Evolutionary conservation across 2,329 filamentous ascomycete genomes (phyloP).

Genomic region (Orbilia javanica): DNA sequence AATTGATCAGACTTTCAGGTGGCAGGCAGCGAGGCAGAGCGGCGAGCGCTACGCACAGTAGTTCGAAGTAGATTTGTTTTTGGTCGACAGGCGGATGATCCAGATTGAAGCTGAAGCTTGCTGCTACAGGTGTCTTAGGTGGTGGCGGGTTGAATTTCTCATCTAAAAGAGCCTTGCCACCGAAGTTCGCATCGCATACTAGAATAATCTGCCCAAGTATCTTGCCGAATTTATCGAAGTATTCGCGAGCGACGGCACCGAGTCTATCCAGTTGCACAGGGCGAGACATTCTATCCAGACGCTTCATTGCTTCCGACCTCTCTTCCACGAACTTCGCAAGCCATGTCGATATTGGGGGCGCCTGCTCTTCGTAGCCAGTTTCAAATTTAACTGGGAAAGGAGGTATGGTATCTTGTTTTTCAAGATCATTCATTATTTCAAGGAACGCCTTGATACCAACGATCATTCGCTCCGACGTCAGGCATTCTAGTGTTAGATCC

Average conservation of each 20-base stretch:
- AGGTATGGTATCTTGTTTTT: slow-evolving; percentile 82
- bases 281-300: slow-evolving; percentile 71
- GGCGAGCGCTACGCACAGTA: slow-evolving; percentile 94
- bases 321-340: slow-evolving; percentile 61
- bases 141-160: slow-evolving; percentile 91
- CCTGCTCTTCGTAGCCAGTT: slow-evolving; percentile 60
- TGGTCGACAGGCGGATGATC: slow-evolving; percentile 82
- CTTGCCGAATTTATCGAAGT: slow-evolving; percentile 91
- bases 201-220: slow-evolving; percentile 96
- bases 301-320: slow-evolving; percentile 62
- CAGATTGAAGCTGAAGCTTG: slow-evolving; percentile 94
- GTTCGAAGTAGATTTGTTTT: slow-evolving; percentile 93
- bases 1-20: slow-evolving; percentile 78
- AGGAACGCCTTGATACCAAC: slow-evolving; percentile 95
- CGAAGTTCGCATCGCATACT: slow-evolving; percentile 96
- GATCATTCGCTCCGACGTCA: slow-evolving; percentile 97
- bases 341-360: slow-evolving; percentile 63
- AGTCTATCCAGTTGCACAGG: slow-evolving; percentile 75
- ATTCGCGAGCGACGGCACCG: slow-evolving; percentile 82
- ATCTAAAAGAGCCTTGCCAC: slow-evolving; percentile 92
- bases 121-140: slow-evolving; percentile 93
- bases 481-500: slow-evolving; percentile 81
- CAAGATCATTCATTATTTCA: slow-evolving; percentile 90
- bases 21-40: slow-evolving; percentile 94
- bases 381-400: slow-evolving; percentile 79